Percentiles rank a stretch among this genome's conserved stretches.
phyloP scores from a whole-genome alignment of 495 filamentous ascomycete species.

The Poronia punctata region DNA sequence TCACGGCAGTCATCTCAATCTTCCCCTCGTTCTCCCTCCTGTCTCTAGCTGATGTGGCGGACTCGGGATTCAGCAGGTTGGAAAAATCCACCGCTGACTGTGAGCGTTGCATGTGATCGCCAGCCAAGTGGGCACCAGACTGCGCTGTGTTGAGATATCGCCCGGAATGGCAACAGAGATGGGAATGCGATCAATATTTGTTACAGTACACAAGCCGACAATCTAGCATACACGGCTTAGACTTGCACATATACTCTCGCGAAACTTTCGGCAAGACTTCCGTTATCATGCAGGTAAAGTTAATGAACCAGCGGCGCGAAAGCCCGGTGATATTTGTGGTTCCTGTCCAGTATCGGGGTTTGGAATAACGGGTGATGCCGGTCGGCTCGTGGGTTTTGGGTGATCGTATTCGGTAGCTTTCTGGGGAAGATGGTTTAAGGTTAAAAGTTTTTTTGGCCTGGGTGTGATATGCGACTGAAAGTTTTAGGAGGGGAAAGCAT shows the following conservation, averaged over 20 bases:
- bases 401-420: neutral
- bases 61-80: constrained; percentile 67
- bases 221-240: too few species aligned
- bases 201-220: too few species aligned
- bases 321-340: neutral
- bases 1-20: constrained; percentile 59
- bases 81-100: constrained; percentile 68
- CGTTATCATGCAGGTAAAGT: too few species aligned
- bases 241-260: too few species aligned
- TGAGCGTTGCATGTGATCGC: constrained; percentile 66
- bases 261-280: too few species aligned
- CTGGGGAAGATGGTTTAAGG: constrained; percentile 10
- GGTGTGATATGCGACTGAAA: constrained; percentile 19
- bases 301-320: too few species aligned
- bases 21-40: constrained; percentile 30
- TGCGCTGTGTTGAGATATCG: constrained; percentile 4
- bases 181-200: too few species aligned
- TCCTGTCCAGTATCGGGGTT: too few species aligned
- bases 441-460: constrained; percentile 5
- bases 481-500: constrained; percentile 20
- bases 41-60: constrained; percentile 26
- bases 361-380: neutral
- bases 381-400: too few species aligned
- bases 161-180: neutral
- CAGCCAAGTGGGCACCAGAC: constrained; percentile 24